Percentiles rank a stretch among this genome's conserved stretches.
Evolutionary conservation across 2,329 filamentous ascomycete species (phyloP).

Genomic region (Cladobotryum protrusum): DNA sequence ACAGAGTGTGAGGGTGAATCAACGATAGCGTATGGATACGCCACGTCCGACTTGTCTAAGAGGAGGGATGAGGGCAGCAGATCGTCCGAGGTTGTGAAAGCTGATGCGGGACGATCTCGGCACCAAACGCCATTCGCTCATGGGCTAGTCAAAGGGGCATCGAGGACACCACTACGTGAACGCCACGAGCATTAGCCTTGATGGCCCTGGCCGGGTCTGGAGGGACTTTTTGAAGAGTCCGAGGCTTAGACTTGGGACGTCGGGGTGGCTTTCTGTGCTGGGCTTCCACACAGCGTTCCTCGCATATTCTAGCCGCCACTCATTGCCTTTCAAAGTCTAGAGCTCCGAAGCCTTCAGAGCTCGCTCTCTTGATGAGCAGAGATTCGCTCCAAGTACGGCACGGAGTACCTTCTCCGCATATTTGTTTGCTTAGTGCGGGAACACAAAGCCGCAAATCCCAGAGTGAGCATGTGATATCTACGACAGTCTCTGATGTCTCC

Average conservation of each 20-base stretch:
- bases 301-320: constrained; percentile 2
- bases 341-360: background rate
- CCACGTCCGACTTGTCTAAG: background rate
- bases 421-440: too few species aligned
- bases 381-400: too few species aligned
- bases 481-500: background rate
- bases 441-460: too few species aligned
- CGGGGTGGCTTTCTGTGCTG: background rate
- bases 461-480: background rate
- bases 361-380: background rate
- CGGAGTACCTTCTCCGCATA: too few species aligned
- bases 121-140: constrained; percentile 9
- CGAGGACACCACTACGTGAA: background rate
- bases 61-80: background rate
- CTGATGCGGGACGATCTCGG: constrained; percentile 11
- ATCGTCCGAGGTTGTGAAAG: constrained; percentile 7
- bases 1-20: background rate
- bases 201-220: background rate
- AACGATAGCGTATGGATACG: too few species aligned
- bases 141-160: background rate
- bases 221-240: constrained; percentile 11
- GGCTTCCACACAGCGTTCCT: constrained; percentile 9
- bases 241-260: constrained; percentile 8
- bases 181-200: background rate
- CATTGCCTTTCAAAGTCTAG: background rate